Evolutionary conservation across 257 asterid genomes (phyloP).

Genomic region (Ballota nigra): DNA sequence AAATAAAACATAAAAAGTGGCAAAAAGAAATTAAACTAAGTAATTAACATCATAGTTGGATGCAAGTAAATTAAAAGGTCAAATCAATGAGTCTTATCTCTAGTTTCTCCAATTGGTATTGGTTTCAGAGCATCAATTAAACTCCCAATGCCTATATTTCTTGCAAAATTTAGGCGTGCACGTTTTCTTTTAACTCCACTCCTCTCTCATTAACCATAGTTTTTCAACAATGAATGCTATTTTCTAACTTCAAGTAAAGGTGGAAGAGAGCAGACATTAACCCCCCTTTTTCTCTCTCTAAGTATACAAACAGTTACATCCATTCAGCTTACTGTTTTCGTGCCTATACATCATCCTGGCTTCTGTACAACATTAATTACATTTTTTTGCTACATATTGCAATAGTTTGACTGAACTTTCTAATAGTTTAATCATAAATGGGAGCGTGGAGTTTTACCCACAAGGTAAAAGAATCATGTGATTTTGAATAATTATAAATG

Average conservation of each 20-base stretch:
- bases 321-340: neutral
- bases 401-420: neutral
- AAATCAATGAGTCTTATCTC: constrained; percentile 17
- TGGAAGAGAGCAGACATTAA: no score
- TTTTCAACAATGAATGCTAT: no score
- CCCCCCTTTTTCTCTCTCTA: neutral
- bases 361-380: neutral
- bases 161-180: constrained; percentile 25
- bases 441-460: no score
- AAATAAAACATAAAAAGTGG: no score
- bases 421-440: no score
- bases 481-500: no score
- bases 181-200: constrained; percentile 20
- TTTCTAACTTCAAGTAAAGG: no score
- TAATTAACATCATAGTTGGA: no score
- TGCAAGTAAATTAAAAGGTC: neutral
- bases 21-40: no score
- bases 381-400: neutral
- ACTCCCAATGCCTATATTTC: no score
- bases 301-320: neutral
- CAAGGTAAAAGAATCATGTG: no score
- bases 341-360: neutral
- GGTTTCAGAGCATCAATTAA: constrained; percentile 14
- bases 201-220: neutral
- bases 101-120: constrained; percentile 29